Evolutionary conservation across 73 alveolate species (phyloP).

Genomic region (Paramecium primaurelia): DNA sequence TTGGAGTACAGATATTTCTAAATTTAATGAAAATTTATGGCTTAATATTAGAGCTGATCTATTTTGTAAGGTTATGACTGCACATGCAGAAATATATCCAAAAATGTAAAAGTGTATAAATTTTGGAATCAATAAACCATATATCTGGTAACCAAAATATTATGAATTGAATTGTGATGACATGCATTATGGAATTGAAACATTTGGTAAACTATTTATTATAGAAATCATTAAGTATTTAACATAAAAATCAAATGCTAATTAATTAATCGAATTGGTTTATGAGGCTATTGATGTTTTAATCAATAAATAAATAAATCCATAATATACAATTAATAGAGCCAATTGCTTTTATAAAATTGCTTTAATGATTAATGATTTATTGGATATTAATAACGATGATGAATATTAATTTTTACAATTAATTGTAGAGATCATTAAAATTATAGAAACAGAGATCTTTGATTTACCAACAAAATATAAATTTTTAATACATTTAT

Average conservation of each 20-base stretch:
- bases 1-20: background rate
- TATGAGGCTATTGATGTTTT: background rate
- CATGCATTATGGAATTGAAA: background rate
- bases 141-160: background rate
- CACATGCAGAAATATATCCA: background rate
- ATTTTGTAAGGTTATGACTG: background rate
- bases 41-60: background rate
- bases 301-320: background rate
- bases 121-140: conserved; percentile 20
- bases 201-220: background rate
- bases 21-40: background rate
- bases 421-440: background rate
- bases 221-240: background rate
- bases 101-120: background rate
- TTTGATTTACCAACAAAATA: background rate
- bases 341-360: background rate
- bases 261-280: background rate
- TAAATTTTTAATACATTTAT: background rate
- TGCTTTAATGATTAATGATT: background rate
- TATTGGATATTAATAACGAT: background rate
- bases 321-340: background rate
- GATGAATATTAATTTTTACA: background rate
- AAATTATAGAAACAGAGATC: background rate
- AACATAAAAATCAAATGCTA: background rate
- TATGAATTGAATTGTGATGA: background rate